A percentile compares a stretch with the other conserved stretches of the same genome.
Conservation (phyloP, 2,329 filamentous ascomycete species). For the Hypoxylon rubiginosum region DNA sequence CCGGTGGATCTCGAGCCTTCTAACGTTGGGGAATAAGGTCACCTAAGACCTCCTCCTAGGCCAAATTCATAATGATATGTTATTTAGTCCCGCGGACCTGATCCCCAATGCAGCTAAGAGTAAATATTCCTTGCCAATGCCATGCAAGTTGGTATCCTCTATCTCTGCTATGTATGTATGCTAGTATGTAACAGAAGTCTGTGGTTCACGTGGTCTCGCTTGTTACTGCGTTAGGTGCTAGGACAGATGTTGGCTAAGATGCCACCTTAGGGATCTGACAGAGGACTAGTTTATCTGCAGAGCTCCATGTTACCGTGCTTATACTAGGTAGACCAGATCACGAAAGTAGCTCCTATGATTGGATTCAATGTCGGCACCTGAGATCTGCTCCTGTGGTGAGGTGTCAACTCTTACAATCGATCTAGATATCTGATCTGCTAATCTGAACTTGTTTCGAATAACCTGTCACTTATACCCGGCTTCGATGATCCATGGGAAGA, state of each 20-base stretch:
- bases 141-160: conserved; percentile 1
- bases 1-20: conserved; percentile 27
- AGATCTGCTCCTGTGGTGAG: not conserved
- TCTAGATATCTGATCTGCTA: not conserved
- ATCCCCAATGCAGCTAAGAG: conserved; percentile 27
- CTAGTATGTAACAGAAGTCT: conserved; percentile 6
- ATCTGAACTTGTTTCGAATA: not conserved
- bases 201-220: conserved; percentile 18
- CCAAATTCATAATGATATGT: conserved; percentile 21
- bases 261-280: not conserved
- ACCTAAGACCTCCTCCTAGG: conserved; percentile 16
- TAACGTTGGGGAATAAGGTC: conserved; percentile 42
- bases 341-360: not conserved
- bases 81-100: conserved; percentile 27
- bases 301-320: not conserved
- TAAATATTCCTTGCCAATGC: conserved; percentile 6
- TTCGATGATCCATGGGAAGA: not conserved
- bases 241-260: not conserved
- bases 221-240: conserved; percentile 4
- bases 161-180: not conserved
- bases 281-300: not conserved
- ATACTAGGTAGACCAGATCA: not conserved
- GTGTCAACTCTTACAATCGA: not conserved
- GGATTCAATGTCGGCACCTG: not conserved
- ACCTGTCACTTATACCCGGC: not conserved